Base-by-base conservation (phyloP, 305 asterid genomes). In the Striga hermonthica region DNA sequence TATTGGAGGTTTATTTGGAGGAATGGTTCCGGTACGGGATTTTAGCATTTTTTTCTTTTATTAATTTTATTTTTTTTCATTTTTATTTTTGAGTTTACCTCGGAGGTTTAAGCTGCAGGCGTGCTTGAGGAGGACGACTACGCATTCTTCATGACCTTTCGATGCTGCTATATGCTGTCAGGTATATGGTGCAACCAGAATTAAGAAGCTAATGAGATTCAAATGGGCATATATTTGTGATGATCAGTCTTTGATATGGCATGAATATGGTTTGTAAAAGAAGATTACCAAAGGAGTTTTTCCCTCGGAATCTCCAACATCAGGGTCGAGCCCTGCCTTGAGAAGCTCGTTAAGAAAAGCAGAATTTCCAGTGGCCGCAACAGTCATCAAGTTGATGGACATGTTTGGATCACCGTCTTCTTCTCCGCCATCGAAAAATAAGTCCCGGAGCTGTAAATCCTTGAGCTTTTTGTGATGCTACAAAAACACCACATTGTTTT, bases 71-170 rank as follows among this genome's bases (percentile, higher is more conserved):
- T n/a, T n/a, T n/a, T n/a, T n/a, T n/a, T n/a, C n/a, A n/a, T n/a
- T n/a, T n/a, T n/a, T n/a, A n/a, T n/a, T 47, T 47, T 5, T 1
- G 16, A 5, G 45, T 28, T 54, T 83, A 83, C 97, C 96, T 77
- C 75, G 81, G 8, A 91, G 77, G 75, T 87, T 84, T 36, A 87
- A 64, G 80, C 87, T 87, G 22, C 95, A 87, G 4, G 80, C 95
- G 65, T 89, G 95, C 75, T 90, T 92, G 40, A 89, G 95, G 57
- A 92, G 95, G 64, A 87, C 87, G 64, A 80, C 76, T 0, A 89
- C 91, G 43, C 97, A 89, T 45, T 89, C 98, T 81, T 89, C 96
- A 28, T 87, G 86, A 69, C 98, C 98, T 72, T 78, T 84, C 1
- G 87, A 64, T 53, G 91, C 93, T 9, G 98, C 96, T 72, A 92